Percentiles rank a stretch among this genome's conserved stretches.
phyloP scores from a whole-genome alignment of 1,139 yeast genomes.

The Nakaseomyces nivariensis region DNA sequence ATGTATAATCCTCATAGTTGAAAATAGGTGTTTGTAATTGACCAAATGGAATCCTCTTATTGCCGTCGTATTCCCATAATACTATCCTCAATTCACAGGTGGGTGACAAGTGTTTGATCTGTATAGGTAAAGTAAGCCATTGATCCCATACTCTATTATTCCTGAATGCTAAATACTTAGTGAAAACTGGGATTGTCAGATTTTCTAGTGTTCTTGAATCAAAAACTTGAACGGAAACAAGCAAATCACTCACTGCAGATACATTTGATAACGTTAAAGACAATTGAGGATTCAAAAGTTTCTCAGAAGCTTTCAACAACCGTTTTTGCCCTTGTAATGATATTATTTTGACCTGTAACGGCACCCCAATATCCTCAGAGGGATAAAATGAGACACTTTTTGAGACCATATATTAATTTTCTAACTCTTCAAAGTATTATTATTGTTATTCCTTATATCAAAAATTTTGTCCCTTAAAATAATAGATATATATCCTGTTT shows the following conservation, averaged over 20 bases:
- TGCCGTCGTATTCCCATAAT: constrained; percentile 57
- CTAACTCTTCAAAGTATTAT: too few species aligned
- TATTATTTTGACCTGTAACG: constrained; percentile 41
- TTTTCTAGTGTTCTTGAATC: constrained; percentile 41
- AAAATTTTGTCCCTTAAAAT: too few species aligned
- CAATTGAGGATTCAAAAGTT: constrained; percentile 45
- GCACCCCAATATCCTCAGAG: constrained; percentile 59
- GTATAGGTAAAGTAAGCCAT: constrained; percentile 62
- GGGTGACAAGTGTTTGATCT: constrained; percentile 56
- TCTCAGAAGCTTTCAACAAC: constrained; percentile 43
- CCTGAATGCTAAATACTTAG: constrained; percentile 54
- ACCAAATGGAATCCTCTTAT: constrained; percentile 44
- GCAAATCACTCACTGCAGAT: constrained; percentile 47
- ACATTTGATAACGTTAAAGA: constrained; percentile 44
- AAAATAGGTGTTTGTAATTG: constrained; percentile 53
- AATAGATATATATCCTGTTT: too few species aligned
- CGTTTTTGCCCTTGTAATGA: constrained; percentile 41
- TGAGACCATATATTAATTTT: constrained; percentile 29
- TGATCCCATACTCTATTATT: constrained; percentile 42
- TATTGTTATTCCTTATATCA: too few species aligned
- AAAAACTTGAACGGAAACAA: constrained; percentile 52
- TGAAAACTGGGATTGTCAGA: constrained; percentile 56
- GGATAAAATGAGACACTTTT: constrained; percentile 59
- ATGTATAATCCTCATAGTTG: constrained; percentile 37
- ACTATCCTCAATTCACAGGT: constrained; percentile 51